Evolutionary conservation across 164 flowering plant genomes (phyloP).

Genomic region (Protea cynaroides): DNA sequence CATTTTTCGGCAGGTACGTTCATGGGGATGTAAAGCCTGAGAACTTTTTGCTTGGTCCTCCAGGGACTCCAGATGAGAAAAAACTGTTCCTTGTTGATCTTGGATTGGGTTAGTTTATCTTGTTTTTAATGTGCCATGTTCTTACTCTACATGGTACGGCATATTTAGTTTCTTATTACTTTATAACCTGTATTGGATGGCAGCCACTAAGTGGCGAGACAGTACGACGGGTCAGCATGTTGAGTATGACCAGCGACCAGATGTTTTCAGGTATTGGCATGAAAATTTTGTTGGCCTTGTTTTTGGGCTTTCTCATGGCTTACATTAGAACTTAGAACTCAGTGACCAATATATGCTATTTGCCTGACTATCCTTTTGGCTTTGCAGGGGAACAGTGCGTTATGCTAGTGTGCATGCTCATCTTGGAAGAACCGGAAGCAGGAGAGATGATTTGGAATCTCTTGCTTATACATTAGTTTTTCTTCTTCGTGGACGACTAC

Average conservation of each 20-base stretch:
- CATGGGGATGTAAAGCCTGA: slow-evolving; percentile 99
- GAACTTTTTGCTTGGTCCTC: slow-evolving; percentile 89
- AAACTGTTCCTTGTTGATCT: slow-evolving; percentile 88
- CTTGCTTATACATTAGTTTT: slow-evolving; percentile 91
- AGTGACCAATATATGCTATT: not conserved
- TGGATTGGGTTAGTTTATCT: slow-evolving; percentile 63
- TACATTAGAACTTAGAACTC: too few species aligned
- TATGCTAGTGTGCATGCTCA: slow-evolving; percentile 99
- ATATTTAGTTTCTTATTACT: not conserved
- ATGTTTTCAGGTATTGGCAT: slow-evolving; percentile 66
- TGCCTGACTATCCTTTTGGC: not conserved
- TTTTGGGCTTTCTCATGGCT: not conserved
- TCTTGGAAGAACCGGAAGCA: slow-evolving; percentile 91
- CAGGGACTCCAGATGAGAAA: slow-evolving; percentile 83
- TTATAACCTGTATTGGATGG: slow-evolving; percentile 5
- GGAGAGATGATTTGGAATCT: slow-evolving; percentile 96
- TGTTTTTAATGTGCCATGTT: not conserved
- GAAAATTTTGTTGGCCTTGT: not conserved
- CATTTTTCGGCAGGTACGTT: slow-evolving; percentile 48
- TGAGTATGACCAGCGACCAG: slow-evolving; percentile 94
- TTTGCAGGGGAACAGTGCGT: slow-evolving; percentile 86
- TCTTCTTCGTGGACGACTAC: slow-evolving; percentile 85
- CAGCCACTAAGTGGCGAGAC: slow-evolving; percentile 88
- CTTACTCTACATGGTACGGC: not conserved
- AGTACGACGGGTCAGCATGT: slow-evolving; percentile 70